phyloP scores from a whole-genome alignment of 75 land plant species.

The Isoetes taiwanensis region DNA sequence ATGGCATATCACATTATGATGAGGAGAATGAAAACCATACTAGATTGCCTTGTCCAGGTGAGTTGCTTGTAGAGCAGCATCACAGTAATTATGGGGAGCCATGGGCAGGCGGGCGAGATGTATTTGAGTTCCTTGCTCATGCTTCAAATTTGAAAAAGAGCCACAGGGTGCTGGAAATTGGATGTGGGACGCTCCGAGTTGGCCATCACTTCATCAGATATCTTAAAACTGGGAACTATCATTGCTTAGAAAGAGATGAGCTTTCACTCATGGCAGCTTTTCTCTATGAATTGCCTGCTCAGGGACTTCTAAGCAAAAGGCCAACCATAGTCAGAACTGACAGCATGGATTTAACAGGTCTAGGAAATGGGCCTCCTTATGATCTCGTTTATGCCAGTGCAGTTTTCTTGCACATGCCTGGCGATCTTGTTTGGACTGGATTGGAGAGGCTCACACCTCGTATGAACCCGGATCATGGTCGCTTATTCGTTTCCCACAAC shows the following conservation, averaged over 20 bases:
- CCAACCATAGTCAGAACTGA: slow-evolving; percentile 50
- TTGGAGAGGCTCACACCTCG: slow-evolving; percentile 41
- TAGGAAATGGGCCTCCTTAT: slow-evolving; percentile 33
- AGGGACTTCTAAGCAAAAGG: slow-evolving; percentile 65
- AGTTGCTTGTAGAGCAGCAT: slow-evolving; percentile 83
- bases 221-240: slow-evolving; percentile 32
- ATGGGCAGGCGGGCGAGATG: slow-evolving; percentile 93
- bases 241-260: slow-evolving; percentile 67
- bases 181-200: slow-evolving; percentile 82
- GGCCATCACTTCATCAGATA: slow-evolving; percentile 77
- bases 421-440: slow-evolving; percentile 68
- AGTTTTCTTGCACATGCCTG: slow-evolving; percentile 88
- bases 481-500: slow-evolving; percentile 80
- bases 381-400: slow-evolving; percentile 91
- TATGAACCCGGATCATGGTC: slow-evolving; percentile 38
- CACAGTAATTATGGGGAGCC: slow-evolving; percentile 97
- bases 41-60: slow-evolving; percentile 59
- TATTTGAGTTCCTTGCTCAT: slow-evolving; percentile 70
- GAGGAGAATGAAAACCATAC: slow-evolving; percentile 28
- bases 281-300: slow-evolving; percentile 71
- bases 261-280: slow-evolving; percentile 84
- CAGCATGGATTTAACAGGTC: slow-evolving; percentile 43
- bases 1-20: slow-evolving; percentile 86
- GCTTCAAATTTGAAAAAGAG: slow-evolving; percentile 25
- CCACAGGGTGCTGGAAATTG: slow-evolving; percentile 62